Conservation (phyloP, 441 rosid genomes). For the Eruca vesicaria region DNA sequence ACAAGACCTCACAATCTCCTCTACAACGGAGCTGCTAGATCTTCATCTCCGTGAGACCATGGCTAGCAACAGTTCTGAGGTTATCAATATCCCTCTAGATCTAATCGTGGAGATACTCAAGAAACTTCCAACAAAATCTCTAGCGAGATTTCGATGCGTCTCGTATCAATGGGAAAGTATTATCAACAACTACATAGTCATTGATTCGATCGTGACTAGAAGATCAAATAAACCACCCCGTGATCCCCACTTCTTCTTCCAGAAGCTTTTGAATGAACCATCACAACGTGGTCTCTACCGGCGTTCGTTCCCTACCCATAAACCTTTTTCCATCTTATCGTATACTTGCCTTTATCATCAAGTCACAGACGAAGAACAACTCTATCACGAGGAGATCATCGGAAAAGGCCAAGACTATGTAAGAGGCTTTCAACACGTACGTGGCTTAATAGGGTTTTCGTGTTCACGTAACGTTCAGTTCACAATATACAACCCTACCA, state of each 20-base stretch:
- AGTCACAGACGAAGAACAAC: slow-evolving; percentile 6
- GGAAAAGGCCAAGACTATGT: background rate
- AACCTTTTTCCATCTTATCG: background rate
- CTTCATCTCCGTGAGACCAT: background rate
- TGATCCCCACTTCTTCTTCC: background rate
- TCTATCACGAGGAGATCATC: background rate
- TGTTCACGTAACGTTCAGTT: background rate
- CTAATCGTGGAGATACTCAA: slow-evolving; percentile 11
- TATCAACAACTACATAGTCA: background rate
- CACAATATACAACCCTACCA: slow-evolving; percentile 5
- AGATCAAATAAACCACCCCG: background rate
- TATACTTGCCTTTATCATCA: background rate
- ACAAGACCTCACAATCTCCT: background rate
- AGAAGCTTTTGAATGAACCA: background rate
- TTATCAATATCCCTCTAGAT: background rate
- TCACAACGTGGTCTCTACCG: too few relatives aligned
- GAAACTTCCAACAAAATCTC: slow-evolving; percentile 10
- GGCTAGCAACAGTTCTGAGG: background rate
- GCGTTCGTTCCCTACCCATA: background rate
- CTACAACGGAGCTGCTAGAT: background rate
- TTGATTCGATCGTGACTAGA: background rate
- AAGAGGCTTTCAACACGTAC: background rate
- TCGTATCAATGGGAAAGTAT: background rate
- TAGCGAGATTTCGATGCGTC: slow-evolving; percentile 6
- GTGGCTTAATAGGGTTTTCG: background rate